A percentile compares a stretch with the other conserved stretches of the same genome.
Evolutionary conservation across 2,329 filamentous ascomycete genomes (phyloP).

Genomic region (Phyllosticta paracitricarpa): DNA sequence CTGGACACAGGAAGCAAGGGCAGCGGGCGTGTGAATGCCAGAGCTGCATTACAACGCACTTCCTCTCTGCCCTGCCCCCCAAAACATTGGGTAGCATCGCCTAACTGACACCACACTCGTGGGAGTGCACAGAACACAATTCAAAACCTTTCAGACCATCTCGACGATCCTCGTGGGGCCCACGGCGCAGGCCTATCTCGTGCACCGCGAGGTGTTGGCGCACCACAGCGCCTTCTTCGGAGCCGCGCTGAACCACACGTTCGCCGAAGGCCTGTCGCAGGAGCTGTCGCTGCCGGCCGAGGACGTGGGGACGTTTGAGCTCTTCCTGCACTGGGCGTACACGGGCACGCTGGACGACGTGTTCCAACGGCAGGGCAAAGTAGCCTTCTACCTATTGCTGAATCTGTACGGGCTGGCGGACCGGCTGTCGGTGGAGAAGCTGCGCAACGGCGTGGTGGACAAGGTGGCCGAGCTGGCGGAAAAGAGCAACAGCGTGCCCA

Average conservation of each 20-base stretch:
- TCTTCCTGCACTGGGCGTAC: constrained; percentile 44
- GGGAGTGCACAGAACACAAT: constrained; percentile 23
- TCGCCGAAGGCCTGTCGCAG: constrained; percentile 35
- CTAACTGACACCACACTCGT: background rate
- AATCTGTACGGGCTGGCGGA: constrained; percentile 39
- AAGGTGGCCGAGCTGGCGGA: constrained; percentile 36
- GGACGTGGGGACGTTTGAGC: constrained; percentile 36
- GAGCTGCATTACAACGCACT: background rate
- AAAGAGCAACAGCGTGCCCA: constrained; percentile 39
- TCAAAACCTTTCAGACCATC: constrained; percentile 31
- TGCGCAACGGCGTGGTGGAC: constrained; percentile 36
- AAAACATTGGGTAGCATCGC: background rate
- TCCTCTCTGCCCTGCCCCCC: background rate
- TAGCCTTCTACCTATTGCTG: constrained; percentile 41
- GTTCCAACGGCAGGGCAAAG: constrained; percentile 36
- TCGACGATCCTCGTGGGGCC: constrained; percentile 30
- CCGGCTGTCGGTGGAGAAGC: constrained; percentile 35
- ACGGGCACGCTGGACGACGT: constrained; percentile 27
- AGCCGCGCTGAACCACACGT: constrained; percentile 38
- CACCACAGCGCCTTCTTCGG: constrained; percentile 41
- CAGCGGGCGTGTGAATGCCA: background rate
- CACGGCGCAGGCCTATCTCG: constrained; percentile 30
- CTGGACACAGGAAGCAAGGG: constrained; percentile 1
- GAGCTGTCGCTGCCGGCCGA: constrained; percentile 36
- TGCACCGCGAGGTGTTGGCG: constrained; percentile 41